Conservation (phyloP, 345 rosid species). For the Sisymbrium altissimum region DNA sequence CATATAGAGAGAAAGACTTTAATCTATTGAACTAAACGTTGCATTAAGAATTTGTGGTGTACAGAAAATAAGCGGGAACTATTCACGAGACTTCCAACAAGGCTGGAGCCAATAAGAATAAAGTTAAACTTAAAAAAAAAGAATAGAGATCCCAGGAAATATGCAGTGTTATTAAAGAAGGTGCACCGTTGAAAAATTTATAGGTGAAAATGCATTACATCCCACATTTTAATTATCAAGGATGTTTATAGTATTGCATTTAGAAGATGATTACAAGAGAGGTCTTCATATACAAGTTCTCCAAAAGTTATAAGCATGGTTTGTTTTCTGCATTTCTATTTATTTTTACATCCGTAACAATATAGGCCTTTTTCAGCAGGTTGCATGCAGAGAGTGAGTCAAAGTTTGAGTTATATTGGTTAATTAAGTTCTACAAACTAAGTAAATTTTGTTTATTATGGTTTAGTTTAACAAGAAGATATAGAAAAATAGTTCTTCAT, state of each 20-base stretch:
- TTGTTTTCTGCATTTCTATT: too few relatives aligned
- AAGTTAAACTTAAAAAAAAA: neutral
- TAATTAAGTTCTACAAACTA: too few relatives aligned
- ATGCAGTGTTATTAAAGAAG: neutral
- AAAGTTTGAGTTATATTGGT: too few relatives aligned
- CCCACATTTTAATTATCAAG: neutral
- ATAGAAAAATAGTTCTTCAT: neutral
- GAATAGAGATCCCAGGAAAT: neutral
- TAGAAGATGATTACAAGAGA: neutral
- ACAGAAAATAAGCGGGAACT: conserved; percentile 2
- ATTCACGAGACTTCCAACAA: conserved; percentile 9
- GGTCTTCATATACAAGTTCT: neutral
- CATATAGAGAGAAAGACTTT: neutral
- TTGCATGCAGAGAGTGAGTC: too few relatives aligned
- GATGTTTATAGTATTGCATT: neutral
- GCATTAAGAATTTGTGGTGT: neutral
- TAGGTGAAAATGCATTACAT: too few relatives aligned
- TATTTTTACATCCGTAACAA: too few relatives aligned
- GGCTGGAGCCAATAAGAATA: conserved; percentile 14
- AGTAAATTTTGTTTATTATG: too few relatives aligned
- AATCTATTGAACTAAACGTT: neutral
- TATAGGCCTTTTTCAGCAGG: too few relatives aligned
- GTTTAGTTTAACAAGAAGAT: too few relatives aligned
- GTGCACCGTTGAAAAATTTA: neutral
- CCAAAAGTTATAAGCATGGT: too few relatives aligned